A percentile compares a stretch with the other conserved stretches of the same genome.
Evolutionary conservation across 345 rosid species (phyloP).

Genomic region (Salix udensis): DNA sequence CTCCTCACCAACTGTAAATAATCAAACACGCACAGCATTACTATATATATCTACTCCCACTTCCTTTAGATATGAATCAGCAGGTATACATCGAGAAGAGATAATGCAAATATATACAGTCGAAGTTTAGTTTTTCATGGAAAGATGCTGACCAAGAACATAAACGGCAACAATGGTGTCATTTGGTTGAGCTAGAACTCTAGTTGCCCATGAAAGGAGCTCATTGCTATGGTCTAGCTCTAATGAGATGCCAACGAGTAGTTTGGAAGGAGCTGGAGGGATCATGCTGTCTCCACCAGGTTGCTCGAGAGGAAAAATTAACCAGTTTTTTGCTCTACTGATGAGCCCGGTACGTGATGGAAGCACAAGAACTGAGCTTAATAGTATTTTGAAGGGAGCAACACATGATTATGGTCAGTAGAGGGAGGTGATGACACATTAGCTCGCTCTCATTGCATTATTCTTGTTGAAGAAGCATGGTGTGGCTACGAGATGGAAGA

Average conservation of each 20-base stretch:
- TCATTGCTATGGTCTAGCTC: slow-evolving; percentile 54
- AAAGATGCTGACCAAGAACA: slow-evolving; percentile 53
- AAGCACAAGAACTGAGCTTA: slow-evolving; percentile 17
- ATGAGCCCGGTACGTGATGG: neutral
- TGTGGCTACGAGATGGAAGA: slow-evolving; percentile 13
- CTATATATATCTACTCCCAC: too few relatives aligned
- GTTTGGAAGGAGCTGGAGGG: slow-evolving; percentile 42
- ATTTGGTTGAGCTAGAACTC: slow-evolving; percentile 64
- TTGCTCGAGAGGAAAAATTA: neutral
- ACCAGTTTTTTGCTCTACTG: neutral
- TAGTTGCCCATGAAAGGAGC: slow-evolving; percentile 78
- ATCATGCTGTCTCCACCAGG: slow-evolving; percentile 36
- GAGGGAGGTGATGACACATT: slow-evolving; percentile 32
- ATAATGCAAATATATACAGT: neutral
- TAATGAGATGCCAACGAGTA: slow-evolving; percentile 68
- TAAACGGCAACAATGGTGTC: slow-evolving; percentile 72
- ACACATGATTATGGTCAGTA: slow-evolving; percentile 50
- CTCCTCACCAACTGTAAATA: slow-evolving; percentile 41
- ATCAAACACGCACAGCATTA: slow-evolving; percentile 1
- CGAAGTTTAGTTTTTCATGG: neutral
- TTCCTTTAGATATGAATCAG: neutral
- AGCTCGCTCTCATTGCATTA: slow-evolving; percentile 22
- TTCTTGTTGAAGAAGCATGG: slow-evolving; percentile 63
- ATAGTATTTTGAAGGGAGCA: slow-evolving; percentile 16
- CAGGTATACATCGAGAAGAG: neutral